phyloP scores from a whole-genome alignment of 495 filamentous ascomycete species.

The Tetracladium setigerum region DNA sequence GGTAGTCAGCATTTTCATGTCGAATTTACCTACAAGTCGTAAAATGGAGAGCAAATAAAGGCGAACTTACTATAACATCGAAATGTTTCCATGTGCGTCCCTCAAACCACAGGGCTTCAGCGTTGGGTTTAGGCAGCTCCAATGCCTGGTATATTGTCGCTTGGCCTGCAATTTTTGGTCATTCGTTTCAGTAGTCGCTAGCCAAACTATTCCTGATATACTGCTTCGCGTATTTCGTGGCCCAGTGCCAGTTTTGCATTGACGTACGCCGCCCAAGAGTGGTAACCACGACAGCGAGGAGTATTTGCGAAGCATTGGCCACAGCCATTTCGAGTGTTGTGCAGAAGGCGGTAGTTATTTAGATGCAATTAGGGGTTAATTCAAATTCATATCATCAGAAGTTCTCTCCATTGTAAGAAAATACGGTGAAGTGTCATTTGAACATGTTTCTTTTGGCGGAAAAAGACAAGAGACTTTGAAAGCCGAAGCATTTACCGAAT shows the following conservation, averaged over 20 bases:
- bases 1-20: neutral
- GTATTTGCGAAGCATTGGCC: constrained; percentile 26
- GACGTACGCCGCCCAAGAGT: constrained; percentile 39
- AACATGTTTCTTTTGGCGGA: no score
- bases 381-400: no score
- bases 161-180: constrained; percentile 33
- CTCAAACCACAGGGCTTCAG: constrained; percentile 45
- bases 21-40: neutral
- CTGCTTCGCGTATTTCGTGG: constrained; percentile 31
- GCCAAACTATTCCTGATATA: constrained; percentile 26
- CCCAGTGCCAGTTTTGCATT: constrained; percentile 40
- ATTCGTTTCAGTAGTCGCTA: constrained; percentile 33
- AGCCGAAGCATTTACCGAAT: no score
- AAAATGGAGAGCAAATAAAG: neutral
- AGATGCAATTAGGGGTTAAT: neutral
- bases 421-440: no score
- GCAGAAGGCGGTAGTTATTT: neutral
- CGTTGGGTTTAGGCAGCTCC: constrained; percentile 26
- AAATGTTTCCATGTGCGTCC: constrained; percentile 41
- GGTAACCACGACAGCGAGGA: constrained; percentile 31
- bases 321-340: constrained; percentile 2
- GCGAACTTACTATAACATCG: constrained; percentile 39
- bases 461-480: no score
- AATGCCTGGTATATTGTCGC: constrained; percentile 39
- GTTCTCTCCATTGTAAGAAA: no score